These are phyloP conservation scores for Candolleomyces aberdarensis DNA, from an alignment of 768 basidiomycete species.

Conservation along the genomic window DNA sequence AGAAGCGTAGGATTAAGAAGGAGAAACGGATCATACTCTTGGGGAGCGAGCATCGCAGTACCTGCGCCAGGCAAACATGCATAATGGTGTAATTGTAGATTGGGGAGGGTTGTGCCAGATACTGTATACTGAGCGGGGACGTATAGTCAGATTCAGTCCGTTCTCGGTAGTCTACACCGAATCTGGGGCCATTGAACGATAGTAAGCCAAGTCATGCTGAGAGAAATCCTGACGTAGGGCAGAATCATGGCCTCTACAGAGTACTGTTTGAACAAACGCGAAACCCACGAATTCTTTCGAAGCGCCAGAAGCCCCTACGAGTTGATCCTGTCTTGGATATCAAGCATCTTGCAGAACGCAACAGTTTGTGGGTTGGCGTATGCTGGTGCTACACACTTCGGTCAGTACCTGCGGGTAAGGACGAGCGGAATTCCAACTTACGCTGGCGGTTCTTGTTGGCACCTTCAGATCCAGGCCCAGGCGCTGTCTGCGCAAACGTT, in stretches of 20 bases:
- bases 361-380: constrained; percentile 90
- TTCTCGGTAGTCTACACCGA: too few species aligned
- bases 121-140: too few species aligned
- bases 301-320: neutral
- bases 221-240: neutral
- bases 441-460: constrained; percentile 29
- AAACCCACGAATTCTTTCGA: too few species aligned
- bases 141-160: too few species aligned
- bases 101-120: too few species aligned
- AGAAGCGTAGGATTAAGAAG: neutral
- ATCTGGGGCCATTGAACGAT: too few species aligned
- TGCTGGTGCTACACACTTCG: constrained; percentile 50
- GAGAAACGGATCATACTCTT: neutral
- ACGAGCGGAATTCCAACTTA: constrained; percentile 23
- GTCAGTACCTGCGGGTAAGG: constrained; percentile 13
- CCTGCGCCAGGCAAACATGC: too few species aligned
- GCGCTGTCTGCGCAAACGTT: constrained; percentile 65
- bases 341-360: constrained; percentile 78
- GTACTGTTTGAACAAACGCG: neutral
- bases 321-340: constrained; percentile 67
- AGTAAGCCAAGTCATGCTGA: too few species aligned
- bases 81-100: too few species aligned
- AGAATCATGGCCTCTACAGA: neutral
- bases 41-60: too few species aligned
- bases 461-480: constrained; percentile 40